Evolutionary conservation across 164 flowering plant species (phyloP), one percentile per base, ranked within the genome.

Genomic region (Taxillus chinensis): DNA sequence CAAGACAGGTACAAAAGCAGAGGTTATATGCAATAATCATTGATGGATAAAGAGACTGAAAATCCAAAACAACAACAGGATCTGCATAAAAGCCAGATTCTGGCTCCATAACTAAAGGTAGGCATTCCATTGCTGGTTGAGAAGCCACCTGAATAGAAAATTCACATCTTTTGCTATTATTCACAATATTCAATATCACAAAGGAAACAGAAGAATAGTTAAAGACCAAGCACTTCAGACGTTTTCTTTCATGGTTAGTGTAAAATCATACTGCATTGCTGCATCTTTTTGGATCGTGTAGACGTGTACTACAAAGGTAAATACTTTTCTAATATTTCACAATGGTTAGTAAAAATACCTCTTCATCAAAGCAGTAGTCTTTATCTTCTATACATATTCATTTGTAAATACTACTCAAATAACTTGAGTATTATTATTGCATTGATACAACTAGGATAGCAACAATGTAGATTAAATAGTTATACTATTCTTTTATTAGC

Each of bases 101-200:
- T 50, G 99, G 99, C 73, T 95, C 99, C 97, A 95, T 89, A 42
- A 95, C 97, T 65, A 95, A 90, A 40, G 99, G 99, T 17, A 91
- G 61, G 70, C 97, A 91, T 75, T 95, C 99, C 99, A 95, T 91
- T 70, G 99, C 99, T 54, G 99, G 99, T 76, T 91, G 99, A 77
- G 81, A 83, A 67, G 96, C 97, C 41, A 95, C 97, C 97, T 90
- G 67, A 27, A 17, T 8, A 39, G 43, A 53, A 39, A 13, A 12
- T 12, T 4, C 15, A 11, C 53, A 51, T n/a, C 13, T 13, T 13
- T 27, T 16, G 52, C 58, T n/a, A 3, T 8, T 16, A 17, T 8
- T 59, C 54, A 55, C 58, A 59, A 13, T n/a, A 41, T 62, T 56
- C 13, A 16, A 53, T 16, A 37, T 37, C 52, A 6, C 8, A 9